Base-by-base conservation (phyloP, 495 filamentous ascomycete genomes). In the Letharia lupina region DNA sequence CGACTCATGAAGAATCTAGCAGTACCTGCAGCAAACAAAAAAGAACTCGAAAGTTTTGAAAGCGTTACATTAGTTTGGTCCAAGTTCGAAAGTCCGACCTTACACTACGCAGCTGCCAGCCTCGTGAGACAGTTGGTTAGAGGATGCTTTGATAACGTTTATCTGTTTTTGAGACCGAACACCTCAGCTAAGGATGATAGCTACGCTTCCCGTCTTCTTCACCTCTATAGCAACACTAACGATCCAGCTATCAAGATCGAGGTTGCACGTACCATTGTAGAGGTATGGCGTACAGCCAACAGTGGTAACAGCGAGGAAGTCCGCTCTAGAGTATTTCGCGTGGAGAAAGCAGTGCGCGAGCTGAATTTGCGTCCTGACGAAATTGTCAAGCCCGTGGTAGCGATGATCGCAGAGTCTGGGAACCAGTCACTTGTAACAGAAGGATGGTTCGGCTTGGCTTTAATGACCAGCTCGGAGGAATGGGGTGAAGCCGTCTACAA, bases 1-100 rank as follows among this genome's bases (percentile, higher is more conserved):
- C 83, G 88, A n/a, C 90, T 92, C 69, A 76, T 92, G 63, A 93
- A 90, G 71, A 93, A 94, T 69, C 79, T 93, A 4, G 87, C 89
- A 44, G 86, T 93, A 64, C 83, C 88, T 3, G 71, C 78, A 12
- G 75, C 77, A 8, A 91, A 92, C 70, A 89, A 87, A 64, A 62
- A 75, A 40, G 68, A 73, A 12, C 74, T 93, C 77, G 84, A 52
- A 83, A 86, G 35, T 80, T 81, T 31, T 85, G 86, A 20, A 86
- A 90, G 70, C 81, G 6, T 65, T 35, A 39, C 63, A 90, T 57
- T 87, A 88, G 69, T 90, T 90, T 70, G 81, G 86, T 4, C 50
- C 47, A 52, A 35, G 85, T 86, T 45, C 81, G 86, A 40, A 85
- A 84, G 39, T 33, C 63, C 63, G 41, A 60, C 63, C 28, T 39